Percentiles rank a stretch among this genome's conserved stretches.
Evolutionary conservation across 2,329 filamentous ascomycete species (phyloP).

Genomic region (Aschersonia sp.): DNA sequence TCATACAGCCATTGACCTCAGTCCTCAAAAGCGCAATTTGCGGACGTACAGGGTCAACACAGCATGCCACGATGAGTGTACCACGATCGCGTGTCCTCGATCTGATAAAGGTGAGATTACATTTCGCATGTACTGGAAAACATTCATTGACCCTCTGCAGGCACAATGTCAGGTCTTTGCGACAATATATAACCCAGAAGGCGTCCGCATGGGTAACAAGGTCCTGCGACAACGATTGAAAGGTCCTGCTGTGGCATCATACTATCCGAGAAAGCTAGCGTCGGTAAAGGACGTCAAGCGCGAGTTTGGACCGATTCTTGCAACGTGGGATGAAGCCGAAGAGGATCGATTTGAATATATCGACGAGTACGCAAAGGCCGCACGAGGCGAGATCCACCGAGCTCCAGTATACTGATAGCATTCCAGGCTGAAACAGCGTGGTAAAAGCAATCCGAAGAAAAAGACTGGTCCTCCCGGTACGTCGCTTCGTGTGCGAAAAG

Average conservation of each 20-base stretch:
- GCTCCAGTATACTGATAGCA: conserved; percentile 12
- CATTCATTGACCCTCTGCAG: conserved; percentile 29
- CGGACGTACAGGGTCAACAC: conserved; percentile 1
- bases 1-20: too few relatives aligned
- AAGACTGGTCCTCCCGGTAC: conserved; percentile 43
- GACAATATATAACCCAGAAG: conserved; percentile 77
- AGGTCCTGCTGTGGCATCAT: conserved; percentile 70
- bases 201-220: conserved; percentile 76
- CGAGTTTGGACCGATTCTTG: conserved; percentile 49
- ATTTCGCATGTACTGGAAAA: background rate
- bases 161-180: conserved; percentile 85
- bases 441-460: conserved; percentile 83
- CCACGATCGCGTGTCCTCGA: conserved; percentile 49
- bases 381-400: background rate
- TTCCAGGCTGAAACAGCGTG: conserved; percentile 55
- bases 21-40: conserved; percentile 8
- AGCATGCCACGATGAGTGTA: conserved; percentile 40
- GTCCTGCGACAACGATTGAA: conserved; percentile 75
- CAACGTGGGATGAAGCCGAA: conserved; percentile 61
- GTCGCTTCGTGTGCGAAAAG: conserved; percentile 2
- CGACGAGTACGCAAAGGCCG: conserved; percentile 32
- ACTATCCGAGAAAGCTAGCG: conserved; percentile 68
- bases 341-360: conserved; percentile 67
- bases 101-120: conserved; percentile 55
- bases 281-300: conserved; percentile 61